Base-by-base conservation (phyloP, 208 protist species). In the Phytomonas francai region DNA sequence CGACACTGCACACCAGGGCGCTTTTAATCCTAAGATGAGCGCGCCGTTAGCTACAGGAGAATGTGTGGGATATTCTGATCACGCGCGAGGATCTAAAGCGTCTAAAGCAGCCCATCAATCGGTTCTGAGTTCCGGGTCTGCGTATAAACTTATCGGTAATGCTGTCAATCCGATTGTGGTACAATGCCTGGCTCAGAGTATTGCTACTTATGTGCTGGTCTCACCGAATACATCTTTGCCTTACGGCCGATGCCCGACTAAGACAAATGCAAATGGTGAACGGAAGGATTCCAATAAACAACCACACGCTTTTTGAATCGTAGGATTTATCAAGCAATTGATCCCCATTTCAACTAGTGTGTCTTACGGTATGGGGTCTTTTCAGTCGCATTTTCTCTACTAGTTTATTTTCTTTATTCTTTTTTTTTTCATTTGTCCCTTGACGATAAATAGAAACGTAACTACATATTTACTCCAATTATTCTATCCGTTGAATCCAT, bases 161-260 rank as follows among this genome's bases (percentile, higher is more conserved):
- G 83, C 87, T 0, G 85, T 94, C 56, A 91, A 91, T 63, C 89
- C 86, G n/a, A 74, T 84, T 25, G 75, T 94, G 9, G 74, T 91
- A 45, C 76, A 81, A 62, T 76, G 76, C 51, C 25, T 91, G 25
- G 77, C 36, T n/a, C 29, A 36, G n/a, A 58, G 27, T 7, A 49
- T 49, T 49, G 39, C 39, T 49, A 49, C 4, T 22, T 49, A 19
- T 49, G 39, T 49, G 4, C 16, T 49, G 4, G 39, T 12, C 12
- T 19, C 39, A 49, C 14, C 39, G 39, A 49, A 49, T 49, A 19
- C 4, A 19, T 22, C 6, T 2, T 22, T 19, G 4, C 39, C 6
- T 49, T 19, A 9, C 12, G 39, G 14, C 2, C 4, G 4, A 3
- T 49, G 4, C 14, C 16, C 39, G 12, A 49, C 39, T 19, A 49